Evolutionary conservation across 73 alveolate species (phyloP).

Genomic region (Paramecium octaurelia): DNA sequence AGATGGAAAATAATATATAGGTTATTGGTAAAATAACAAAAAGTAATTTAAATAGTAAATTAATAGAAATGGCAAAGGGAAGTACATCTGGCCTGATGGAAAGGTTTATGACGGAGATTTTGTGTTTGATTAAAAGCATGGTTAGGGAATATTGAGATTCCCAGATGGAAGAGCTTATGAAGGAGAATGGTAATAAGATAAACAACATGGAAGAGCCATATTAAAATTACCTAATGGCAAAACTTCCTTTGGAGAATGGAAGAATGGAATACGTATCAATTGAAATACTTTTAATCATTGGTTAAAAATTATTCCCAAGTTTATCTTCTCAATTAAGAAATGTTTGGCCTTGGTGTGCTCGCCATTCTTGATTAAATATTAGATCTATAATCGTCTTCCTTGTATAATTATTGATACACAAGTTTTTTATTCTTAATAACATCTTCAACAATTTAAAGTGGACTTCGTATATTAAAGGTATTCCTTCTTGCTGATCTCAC

Average conservation of each 20-base stretch:
- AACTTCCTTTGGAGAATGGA: conserved; percentile 55
- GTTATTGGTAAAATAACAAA: conserved; percentile 60
- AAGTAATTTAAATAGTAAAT: conserved; percentile 56
- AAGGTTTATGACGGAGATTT: conserved; percentile 71
- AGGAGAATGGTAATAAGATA: conserved; percentile 74
- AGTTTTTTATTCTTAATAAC: neutral
- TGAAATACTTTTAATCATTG: conserved; percentile 39
- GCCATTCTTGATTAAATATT: neutral
- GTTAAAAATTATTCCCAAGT: conserved; percentile 17
- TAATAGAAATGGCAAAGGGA: conserved; percentile 69
- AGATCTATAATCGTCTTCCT: neutral
- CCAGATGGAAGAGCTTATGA: conserved; percentile 76
- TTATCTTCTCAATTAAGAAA: neutral
- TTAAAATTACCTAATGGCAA: conserved; percentile 44
- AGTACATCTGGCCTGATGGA: conserved; percentile 71
- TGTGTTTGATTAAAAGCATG: conserved; percentile 66
- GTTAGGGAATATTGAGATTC: conserved; percentile 70
- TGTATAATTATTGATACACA: neutral
- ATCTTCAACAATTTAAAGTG: neutral
- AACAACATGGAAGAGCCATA: conserved; percentile 71
- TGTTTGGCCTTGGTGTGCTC: neutral
- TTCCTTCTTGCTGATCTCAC: neutral
- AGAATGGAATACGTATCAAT: conserved; percentile 51
- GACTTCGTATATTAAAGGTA: neutral
- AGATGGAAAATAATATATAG: conserved; percentile 61